Evolutionary conservation across 2,329 filamentous ascomycete species (phyloP).

Genomic region (Daldinia eschscholtzii): DNA sequence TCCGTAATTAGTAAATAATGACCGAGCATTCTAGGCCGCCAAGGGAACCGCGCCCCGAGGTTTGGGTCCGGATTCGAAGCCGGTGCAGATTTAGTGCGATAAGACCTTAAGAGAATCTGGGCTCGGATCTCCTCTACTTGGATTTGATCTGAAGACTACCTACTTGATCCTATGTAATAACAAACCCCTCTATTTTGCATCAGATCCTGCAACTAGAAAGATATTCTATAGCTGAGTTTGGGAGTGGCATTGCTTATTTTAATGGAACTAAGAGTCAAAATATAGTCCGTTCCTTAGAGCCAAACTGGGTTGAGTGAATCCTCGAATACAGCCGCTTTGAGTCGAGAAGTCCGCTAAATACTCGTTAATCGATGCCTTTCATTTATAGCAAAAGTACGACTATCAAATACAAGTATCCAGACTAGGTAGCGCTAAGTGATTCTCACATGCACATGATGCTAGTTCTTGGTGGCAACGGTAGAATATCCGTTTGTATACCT

Average conservation of each 20-base stretch:
- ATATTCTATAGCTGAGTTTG: background rate
- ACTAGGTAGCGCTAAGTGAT: background rate
- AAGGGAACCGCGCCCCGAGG: conserved; percentile 21
- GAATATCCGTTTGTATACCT: background rate
- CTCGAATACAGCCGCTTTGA: background rate
- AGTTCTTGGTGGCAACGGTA: background rate
- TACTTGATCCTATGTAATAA: background rate
- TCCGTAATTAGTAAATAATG: conserved; percentile 36
- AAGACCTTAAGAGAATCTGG: conserved; percentile 17
- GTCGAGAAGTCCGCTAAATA: background rate
- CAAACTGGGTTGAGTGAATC: background rate
- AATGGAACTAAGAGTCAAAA: too few species aligned
- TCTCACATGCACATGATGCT: background rate
- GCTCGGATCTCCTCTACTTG: conserved; percentile 22
- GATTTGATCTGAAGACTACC: conserved; percentile 9
- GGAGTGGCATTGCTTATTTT: too few species aligned
- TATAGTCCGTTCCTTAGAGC: background rate
- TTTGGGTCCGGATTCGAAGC: conserved; percentile 23
- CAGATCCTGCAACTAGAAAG: background rate
- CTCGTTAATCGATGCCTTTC: background rate
- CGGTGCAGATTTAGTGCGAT: conserved; percentile 27
- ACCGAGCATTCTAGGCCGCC: conserved; percentile 24
- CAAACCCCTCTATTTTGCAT: background rate
- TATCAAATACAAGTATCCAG: background rate
- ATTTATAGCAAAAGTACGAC: background rate